These are phyloP conservation scores for Microcera coccophila DNA, from an alignment of 2,329 filamentous ascomycete species.

Conservation along the genomic window DNA sequence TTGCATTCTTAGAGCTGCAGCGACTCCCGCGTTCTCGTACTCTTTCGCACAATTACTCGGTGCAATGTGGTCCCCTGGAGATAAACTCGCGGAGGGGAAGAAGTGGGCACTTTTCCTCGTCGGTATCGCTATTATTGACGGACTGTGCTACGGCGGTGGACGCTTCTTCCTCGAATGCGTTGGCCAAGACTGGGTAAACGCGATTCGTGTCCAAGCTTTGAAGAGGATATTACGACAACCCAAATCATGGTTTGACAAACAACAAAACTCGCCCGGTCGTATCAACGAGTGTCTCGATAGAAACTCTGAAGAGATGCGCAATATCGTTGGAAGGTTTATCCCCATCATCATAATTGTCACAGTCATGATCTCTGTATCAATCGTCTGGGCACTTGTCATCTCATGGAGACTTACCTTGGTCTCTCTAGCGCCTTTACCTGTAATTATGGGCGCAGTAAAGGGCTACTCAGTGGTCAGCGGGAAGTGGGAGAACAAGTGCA, in stretches of 20 bases:
- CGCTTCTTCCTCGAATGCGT: slow-evolving; percentile 69
- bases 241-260: slow-evolving; percentile 70
- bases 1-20: slow-evolving; percentile 60
- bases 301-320: slow-evolving; percentile 83
- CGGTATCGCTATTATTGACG: slow-evolving; percentile 64
- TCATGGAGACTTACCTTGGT: slow-evolving; percentile 82
- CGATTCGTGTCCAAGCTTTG: slow-evolving; percentile 64
- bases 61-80: slow-evolving; percentile 58
- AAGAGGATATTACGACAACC: slow-evolving; percentile 70
- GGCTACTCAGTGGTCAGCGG: slow-evolving; percentile 62
- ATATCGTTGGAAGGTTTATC: slow-evolving; percentile 73
- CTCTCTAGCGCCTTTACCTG: slow-evolving; percentile 62
- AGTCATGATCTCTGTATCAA: slow-evolving; percentile 63
- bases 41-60: slow-evolving; percentile 68
- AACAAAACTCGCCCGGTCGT: slow-evolving; percentile 58
- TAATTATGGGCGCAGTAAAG: slow-evolving; percentile 63
- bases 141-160: slow-evolving; percentile 58
- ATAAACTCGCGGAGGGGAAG: slow-evolving; percentile 48
- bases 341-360: slow-evolving; percentile 64
- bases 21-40: slow-evolving; percentile 72
- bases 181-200: slow-evolving; percentile 74
- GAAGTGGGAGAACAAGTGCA: slow-evolving; percentile 68
- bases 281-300: slow-evolving; percentile 72
- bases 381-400: slow-evolving; percentile 69
- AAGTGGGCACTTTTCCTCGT: slow-evolving; percentile 70